Evolutionary conservation across 108 stramenopile genomes (phyloP).

Genomic region (Skeletonema grethae): DNA sequence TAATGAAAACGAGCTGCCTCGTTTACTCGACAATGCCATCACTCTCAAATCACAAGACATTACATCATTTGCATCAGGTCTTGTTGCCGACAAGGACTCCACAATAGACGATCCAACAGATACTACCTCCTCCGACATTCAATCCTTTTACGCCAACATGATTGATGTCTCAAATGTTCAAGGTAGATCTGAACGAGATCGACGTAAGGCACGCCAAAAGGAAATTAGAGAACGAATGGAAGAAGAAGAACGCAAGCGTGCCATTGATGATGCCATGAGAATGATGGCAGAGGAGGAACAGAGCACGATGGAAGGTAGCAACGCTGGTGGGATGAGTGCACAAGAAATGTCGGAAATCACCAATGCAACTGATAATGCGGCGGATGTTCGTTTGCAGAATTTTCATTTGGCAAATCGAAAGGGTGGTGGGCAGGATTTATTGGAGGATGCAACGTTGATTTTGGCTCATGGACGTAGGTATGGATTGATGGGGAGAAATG

Average conservation of each 20-base stretch:
- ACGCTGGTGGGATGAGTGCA: background rate
- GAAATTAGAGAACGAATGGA: constrained; percentile 59
- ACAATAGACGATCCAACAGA: constrained; percentile 8
- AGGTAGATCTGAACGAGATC: constrained; percentile 58
- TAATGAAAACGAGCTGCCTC: constrained; percentile 17
- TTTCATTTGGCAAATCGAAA: constrained; percentile 56
- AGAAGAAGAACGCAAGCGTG: constrained; percentile 61
- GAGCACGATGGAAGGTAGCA: background rate
- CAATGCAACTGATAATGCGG: constrained; percentile 48
- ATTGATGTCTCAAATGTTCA: constrained; percentile 54
- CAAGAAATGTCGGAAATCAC: constrained; percentile 30
- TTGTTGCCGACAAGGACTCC: constrained; percentile 37
- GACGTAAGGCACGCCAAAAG: constrained; percentile 65
- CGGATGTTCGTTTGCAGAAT: constrained; percentile 58
- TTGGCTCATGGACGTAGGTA: constrained; percentile 73
- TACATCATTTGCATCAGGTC: constrained; percentile 60
- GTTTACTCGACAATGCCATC: constrained; percentile 53
- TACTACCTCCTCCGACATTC: constrained; percentile 37
- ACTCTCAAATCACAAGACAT: constrained; percentile 66
- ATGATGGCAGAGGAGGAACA: constrained; percentile 39
- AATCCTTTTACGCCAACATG: constrained; percentile 72
- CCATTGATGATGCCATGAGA: constrained; percentile 63
- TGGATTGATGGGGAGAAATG: constrained; percentile 91
- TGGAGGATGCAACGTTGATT: constrained; percentile 72
- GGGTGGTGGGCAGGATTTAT: constrained; percentile 66